Conservation (phyloP, 345 rosid genomes). For the Gossypium longicalyx region DNA sequence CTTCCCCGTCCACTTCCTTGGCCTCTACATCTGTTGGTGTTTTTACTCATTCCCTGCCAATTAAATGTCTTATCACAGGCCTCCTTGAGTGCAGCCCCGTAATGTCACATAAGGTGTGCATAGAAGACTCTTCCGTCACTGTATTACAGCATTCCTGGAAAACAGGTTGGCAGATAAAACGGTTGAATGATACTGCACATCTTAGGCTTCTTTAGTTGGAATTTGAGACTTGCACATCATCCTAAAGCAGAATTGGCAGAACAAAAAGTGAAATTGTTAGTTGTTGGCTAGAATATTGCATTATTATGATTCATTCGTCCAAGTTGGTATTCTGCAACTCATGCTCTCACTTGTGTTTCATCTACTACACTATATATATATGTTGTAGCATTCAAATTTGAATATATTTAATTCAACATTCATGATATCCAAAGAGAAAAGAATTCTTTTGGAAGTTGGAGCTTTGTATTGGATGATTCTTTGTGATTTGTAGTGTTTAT, state of each 20-base stretch:
- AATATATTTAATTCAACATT: constrained; percentile 28
- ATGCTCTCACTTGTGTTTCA: constrained; percentile 11
- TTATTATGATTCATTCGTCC: constrained; percentile 7
- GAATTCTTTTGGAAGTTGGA: constrained; percentile 26
- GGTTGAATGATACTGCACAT: constrained; percentile 80
- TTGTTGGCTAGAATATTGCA: constrained; percentile 13
- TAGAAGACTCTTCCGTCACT: constrained; percentile 88
- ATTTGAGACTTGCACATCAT: neutral
- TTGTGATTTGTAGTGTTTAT: constrained; percentile 33
- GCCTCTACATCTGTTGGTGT: constrained; percentile 52
- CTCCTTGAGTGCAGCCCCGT: constrained; percentile 75
- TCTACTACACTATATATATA: constrained; percentile 11
- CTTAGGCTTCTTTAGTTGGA: constrained; percentile 70
- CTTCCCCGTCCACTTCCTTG: constrained; percentile 41
- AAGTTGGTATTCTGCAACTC: constrained; percentile 18
- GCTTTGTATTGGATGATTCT: constrained; percentile 32
- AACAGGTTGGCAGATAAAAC: constrained; percentile 92
- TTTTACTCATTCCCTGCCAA: constrained; percentile 78
- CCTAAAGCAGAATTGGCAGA: neutral
- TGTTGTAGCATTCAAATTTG: constrained; percentile 30
- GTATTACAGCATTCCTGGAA: constrained; percentile 77
- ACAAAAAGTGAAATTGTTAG: constrained; percentile 14
- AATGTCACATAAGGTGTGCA: constrained; percentile 66
- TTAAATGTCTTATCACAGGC: constrained; percentile 82
- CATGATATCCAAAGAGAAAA: constrained; percentile 19